Conservation (phyloP, 2,329 filamentous ascomycete genomes). For the Zymoseptoria crescenta region DNA sequence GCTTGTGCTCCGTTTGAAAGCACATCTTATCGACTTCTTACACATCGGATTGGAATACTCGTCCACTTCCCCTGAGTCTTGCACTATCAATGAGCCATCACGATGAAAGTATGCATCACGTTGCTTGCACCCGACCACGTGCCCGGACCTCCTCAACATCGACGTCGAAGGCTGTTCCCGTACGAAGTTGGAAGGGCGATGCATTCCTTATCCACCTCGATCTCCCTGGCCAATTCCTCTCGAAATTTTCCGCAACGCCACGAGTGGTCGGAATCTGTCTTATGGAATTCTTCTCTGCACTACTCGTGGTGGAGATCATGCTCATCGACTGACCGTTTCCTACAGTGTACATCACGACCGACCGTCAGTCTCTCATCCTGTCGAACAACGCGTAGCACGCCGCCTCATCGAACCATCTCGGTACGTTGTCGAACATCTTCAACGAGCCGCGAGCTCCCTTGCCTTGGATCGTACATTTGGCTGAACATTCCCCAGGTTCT, state of each 20-base stretch:
- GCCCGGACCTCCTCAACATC: background rate
- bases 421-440: constrained; percentile 17
- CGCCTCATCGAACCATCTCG: background rate
- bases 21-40: background rate
- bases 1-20: background rate
- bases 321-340: background rate
- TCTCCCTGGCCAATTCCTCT: background rate
- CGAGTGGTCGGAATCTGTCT: background rate
- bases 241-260: constrained; percentile 1
- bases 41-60: background rate
- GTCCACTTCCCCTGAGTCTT: no score
- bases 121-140: background rate
- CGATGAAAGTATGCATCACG: no score
- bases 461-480: constrained; percentile 24
- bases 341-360: background rate
- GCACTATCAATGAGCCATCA: background rate
- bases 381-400: background rate
- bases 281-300: constrained; percentile 2
- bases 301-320: background rate
- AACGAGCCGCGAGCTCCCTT: constrained; percentile 17
- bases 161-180: background rate
- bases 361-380: background rate
- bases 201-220: background rate
- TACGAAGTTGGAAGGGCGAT: background rate
- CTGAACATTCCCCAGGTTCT: constrained; percentile 38